Evolutionary conservation across 176 grass and related monocot genomes (phyloP), one percentile per base, ranked within the genome.

Genomic region (Eleusine coracana): DNA sequence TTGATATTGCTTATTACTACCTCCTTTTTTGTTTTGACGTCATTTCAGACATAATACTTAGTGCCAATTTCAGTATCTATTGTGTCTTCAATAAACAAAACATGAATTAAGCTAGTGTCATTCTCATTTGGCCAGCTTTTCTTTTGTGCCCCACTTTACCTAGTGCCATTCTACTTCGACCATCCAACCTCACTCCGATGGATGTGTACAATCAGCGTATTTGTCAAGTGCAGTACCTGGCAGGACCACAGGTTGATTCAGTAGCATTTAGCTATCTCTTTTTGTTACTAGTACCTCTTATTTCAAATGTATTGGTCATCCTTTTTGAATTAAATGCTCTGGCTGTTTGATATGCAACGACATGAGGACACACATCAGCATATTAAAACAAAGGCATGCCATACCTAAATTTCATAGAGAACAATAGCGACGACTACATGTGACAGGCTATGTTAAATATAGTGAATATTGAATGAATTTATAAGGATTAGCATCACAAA

Each of bases 401-500:
- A 40, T 80, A 23, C 12, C 29, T 28, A 80, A 54, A 52, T 80
- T 67, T 66, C 46, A 13, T 15, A 39, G 63, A 39, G 15, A 0
- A 56, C 48, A 25, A 50, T 67, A 67, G 12, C 5, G 1, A 70
- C 2, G 6, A 38, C 31, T 34, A 31, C 10, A 65, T 17, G 61
- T 34, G 17, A 80, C 45, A 36, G 31, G 79, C 5, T 72, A 9
- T 48, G 46, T 37, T 42, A 66, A 60, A 23, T 38, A 49, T 14
- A 71, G 9, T 16, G 38, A 62, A 31, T 51, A 73, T 7, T 29
- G 4, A 80, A 79, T 37, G 45, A 52, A 67, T 27, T 66, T 66
- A 66, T 80, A 65, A n/a, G n/a, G 21, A n/a, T 56, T 82, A 54
- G 8, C 45, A 82, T 40, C 48, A 85, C 45, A 68, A 54, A 51